Evolutionary conservation across 176 grass and related monocot genomes (phyloP).

Genomic region (Eleusine coracana): DNA sequence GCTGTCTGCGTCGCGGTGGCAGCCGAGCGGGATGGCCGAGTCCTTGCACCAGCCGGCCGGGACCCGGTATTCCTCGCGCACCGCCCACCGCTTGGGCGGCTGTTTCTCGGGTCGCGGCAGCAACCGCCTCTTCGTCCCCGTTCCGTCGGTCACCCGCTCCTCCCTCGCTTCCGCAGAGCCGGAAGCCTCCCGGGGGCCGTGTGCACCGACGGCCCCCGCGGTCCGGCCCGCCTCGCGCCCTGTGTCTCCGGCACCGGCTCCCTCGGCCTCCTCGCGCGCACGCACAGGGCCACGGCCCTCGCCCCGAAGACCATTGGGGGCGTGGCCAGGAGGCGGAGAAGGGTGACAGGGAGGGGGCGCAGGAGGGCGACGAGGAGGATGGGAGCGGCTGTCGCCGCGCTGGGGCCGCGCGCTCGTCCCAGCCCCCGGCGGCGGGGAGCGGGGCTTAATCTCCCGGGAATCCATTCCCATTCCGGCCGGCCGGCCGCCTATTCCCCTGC

Average conservation of each 20-base stretch:
- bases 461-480: neutral
- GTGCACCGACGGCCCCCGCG: neutral
- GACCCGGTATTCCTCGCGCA: neutral
- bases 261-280: neutral
- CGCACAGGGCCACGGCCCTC: neutral
- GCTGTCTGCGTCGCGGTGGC: neutral
- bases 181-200: no score
- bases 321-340: neutral
- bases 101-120: neutral
- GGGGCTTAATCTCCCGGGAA: neutral
- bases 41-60: neutral
- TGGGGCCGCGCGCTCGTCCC: neutral
- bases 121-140: neutral
- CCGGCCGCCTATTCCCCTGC: neutral
- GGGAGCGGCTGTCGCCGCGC: neutral
- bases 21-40: neutral
- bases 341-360: neutral
- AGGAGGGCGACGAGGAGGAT: neutral
- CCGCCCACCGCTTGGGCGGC: slow-evolving; percentile 13
- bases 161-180: neutral
- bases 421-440: neutral
- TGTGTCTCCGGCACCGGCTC: neutral
- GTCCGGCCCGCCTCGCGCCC: neutral
- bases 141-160: neutral
- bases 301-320: neutral